Evolutionary conservation across 2,329 filamentous ascomycete genomes (phyloP).

Genomic region (Dryadomyces quercus-mongolicae): DNA sequence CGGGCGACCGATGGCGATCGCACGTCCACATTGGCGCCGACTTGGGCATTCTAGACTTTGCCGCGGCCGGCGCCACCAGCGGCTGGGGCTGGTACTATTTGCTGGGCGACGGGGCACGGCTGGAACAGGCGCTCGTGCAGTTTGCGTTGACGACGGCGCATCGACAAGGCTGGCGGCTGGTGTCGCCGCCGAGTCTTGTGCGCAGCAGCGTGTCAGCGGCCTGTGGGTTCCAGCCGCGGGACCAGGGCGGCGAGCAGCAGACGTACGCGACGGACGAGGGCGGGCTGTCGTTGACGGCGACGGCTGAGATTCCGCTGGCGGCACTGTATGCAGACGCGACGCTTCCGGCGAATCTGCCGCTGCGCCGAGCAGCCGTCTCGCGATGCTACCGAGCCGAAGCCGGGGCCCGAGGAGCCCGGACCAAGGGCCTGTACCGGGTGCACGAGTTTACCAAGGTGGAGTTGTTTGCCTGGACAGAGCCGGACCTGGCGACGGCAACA

Average conservation of each 20-base stretch:
- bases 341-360: slow-evolving; percentile 47
- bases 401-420: slow-evolving; percentile 76
- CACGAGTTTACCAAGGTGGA: slow-evolving; percentile 99
- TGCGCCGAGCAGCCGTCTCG: slow-evolving; percentile 72
- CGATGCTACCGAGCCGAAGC: slow-evolving; percentile 96
- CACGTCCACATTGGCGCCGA: slow-evolving; percentile 80
- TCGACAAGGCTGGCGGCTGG: slow-evolving; percentile 63
- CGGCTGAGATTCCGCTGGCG: slow-evolving; percentile 88
- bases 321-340: slow-evolving; percentile 72
- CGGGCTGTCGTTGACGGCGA: slow-evolving; percentile 55
- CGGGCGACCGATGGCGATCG: slow-evolving; percentile 40
- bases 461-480: slow-evolving; percentile 82
- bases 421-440: slow-evolving; percentile 89
- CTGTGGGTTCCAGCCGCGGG: slow-evolving; percentile 89
- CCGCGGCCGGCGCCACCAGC: slow-evolving; percentile 64
- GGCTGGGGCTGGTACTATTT: slow-evolving; percentile 99
- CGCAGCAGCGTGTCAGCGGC: slow-evolving; percentile 84
- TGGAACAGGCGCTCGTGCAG: slow-evolving; percentile 89
- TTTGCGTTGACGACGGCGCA: slow-evolving; percentile 69
- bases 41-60: slow-evolving; percentile 85
- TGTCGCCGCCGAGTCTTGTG: slow-evolving; percentile 79
- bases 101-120: slow-evolving; percentile 75
- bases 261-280: slow-evolving; percentile 62
- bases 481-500: slow-evolving; percentile 35
- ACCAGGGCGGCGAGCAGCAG: slow-evolving; percentile 83